Base-by-base conservation (phyloP, 176 grass and related monocot genomes). In the Pontederia paniculata region DNA sequence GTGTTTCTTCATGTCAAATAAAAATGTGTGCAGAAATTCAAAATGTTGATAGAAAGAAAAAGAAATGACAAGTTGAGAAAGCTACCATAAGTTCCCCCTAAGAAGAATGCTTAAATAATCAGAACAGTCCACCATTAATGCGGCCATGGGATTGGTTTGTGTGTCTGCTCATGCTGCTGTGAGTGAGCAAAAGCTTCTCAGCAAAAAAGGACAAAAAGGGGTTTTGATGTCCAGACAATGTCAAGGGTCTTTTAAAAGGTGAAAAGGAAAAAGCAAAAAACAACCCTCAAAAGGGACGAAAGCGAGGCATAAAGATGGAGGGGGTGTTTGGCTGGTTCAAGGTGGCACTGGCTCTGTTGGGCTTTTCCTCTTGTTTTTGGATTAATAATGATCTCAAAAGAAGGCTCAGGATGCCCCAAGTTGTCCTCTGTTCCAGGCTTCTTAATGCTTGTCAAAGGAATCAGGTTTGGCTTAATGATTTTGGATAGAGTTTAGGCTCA, bases 281-380 rank as follows among this genome's bases (percentile, higher is more conserved):
- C 44, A 74, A 77, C 48, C 82, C 85, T 98, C 81, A 77, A 98
- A 98, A 91, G 93, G 72, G 62, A 53, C 70, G 73, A 91, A 98
- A 88, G 93, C 65, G 52, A 58, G 82, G 69, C 46, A 45, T 52
- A 84, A 81, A 83, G 66, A 74, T 9, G 57, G 17, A 70, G 19
- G 48, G 51, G 45, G 45, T 53, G 4, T 55, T 62, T 65, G 58
- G 18, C 31, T 57, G 23, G 68, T 73, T 69, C 75, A 69, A 83
- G 60, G 66, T 75, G 58, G 75, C 49, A 68, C 79, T 47, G 21
- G 60, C 55, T 70, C 87, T 50, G 77, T 76, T 88, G 77, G 74
- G 86, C n/a, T 72, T 43, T 91, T 89, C 80, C 74, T 45, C 65
- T 62, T 83, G 86, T 79, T 83, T n/a, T 62, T 70, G 63, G 51